phyloP scores from a whole-genome alignment of 306 rosid genomes.

The Lagenaria siceraria region DNA sequence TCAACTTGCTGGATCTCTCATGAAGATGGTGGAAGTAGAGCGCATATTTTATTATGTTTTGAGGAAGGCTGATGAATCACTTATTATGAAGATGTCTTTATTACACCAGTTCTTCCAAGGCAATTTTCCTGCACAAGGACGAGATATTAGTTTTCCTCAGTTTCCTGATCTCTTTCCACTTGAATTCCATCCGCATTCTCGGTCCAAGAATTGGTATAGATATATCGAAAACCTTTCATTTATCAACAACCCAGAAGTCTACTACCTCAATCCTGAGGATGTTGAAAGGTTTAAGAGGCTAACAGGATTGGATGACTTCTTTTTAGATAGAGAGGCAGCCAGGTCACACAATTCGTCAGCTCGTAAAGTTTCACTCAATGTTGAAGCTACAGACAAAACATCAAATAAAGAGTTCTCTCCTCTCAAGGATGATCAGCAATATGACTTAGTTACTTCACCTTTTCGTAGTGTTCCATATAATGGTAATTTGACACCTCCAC shows the following conservation, averaged over 20 bases:
- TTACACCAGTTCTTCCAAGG: background rate
- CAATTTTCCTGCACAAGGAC: background rate
- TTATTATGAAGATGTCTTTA: background rate
- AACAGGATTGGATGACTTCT: slow-evolving; percentile 38
- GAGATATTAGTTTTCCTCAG: slow-evolving; percentile 1
- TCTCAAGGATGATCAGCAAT: background rate
- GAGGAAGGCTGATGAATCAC: slow-evolving; percentile 7
- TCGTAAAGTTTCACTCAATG: background rate
- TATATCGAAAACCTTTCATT: background rate
- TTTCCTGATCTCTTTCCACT: background rate
- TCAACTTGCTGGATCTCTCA: slow-evolving; percentile 2
- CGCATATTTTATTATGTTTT: background rate
- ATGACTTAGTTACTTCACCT: background rate
- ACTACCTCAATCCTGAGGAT: slow-evolving; percentile 25
- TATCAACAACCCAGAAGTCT: background rate
- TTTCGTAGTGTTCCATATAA: background rate
- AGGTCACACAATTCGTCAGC: slow-evolving; percentile 10
- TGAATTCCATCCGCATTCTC: slow-evolving; percentile 1
- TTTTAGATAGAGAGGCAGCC: slow-evolving; percentile 30
- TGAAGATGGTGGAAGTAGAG: slow-evolving; percentile 5
- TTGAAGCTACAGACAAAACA: background rate
- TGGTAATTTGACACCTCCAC: background rate
- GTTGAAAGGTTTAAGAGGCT: slow-evolving; percentile 60
- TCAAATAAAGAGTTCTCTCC: background rate
- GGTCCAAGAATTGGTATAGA: background rate